Conservation (phyloP, 108 stramenopile genomes). For the Cyclostephanos tholiformis region DNA sequence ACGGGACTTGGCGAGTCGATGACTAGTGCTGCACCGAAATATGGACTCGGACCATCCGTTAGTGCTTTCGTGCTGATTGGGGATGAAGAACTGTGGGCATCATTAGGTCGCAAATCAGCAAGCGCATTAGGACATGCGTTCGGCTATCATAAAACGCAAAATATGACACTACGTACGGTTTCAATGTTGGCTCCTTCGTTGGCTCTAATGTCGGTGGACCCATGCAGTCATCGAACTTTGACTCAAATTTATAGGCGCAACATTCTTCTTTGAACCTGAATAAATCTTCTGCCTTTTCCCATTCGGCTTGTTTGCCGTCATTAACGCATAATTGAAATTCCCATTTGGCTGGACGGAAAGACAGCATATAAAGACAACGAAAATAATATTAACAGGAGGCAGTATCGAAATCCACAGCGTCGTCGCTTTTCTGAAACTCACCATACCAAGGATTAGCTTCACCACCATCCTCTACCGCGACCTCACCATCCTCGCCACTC, state of each 20-base stretch:
- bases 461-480: constrained; percentile 13
- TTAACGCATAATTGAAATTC: constrained; percentile 33
- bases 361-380: too few relatives aligned
- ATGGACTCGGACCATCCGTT: constrained; percentile 22
- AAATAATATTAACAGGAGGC: constrained; percentile 1
- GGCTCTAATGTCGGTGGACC: constrained; percentile 18
- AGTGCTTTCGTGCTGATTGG: constrained; percentile 6
- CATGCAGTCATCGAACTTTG: constrained; percentile 39
- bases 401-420: not conserved
- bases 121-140: not conserved
- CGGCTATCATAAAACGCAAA: not conserved
- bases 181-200: not conserved
- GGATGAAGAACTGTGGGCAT: not conserved
- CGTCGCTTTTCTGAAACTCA: constrained; percentile 10
- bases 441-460: constrained; percentile 47
- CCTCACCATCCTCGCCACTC: constrained; percentile 34
- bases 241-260: constrained; percentile 42
- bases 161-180: not conserved
- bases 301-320: constrained; percentile 44
- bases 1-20: constrained; percentile 17
- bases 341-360: constrained; percentile 38
- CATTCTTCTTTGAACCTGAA: constrained; percentile 47
- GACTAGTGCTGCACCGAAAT: constrained; percentile 31
- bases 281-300: constrained; percentile 37
- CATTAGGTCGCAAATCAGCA: not conserved